Conservation (phyloP, 2,329 filamentous ascomycete genomes). For the Periconia sp. region DNA sequence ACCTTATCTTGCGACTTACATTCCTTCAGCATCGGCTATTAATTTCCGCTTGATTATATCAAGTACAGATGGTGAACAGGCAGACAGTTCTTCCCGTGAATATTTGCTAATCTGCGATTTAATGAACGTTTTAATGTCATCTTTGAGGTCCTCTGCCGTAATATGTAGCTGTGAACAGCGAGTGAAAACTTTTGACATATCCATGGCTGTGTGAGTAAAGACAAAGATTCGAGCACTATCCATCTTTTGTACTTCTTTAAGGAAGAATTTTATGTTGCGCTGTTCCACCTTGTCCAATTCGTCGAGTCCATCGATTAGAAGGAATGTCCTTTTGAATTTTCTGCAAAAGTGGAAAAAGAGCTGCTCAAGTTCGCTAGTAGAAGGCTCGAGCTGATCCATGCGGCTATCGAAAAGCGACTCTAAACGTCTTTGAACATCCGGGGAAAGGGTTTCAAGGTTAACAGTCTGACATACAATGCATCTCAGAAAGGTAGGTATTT, state of each 20-base stretch:
- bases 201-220: conserved; percentile 18
- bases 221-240: conserved; percentile 20
- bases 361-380: conserved; percentile 15
- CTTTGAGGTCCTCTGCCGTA: conserved; percentile 13
- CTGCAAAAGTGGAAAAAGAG: conserved; percentile 14
- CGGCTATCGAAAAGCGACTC: conserved; percentile 18
- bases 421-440: conserved; percentile 14
- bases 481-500: conserved; percentile 18
- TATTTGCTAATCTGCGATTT: conserved; percentile 16
- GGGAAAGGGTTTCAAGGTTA: conserved; percentile 14
- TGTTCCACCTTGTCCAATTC: conserved; percentile 19
- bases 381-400: conserved; percentile 17
- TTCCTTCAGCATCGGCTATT: conserved; percentile 18
- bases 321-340: conserved; percentile 16
- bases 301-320: conserved; percentile 28
- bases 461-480: conserved; percentile 19
- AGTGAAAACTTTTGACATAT: conserved; percentile 20
- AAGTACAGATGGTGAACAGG: conserved; percentile 13
- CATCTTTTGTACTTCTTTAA: conserved; percentile 20
- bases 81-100: conserved; percentile 15
- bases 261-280: conserved; percentile 20
- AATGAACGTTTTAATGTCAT: conserved; percentile 17
- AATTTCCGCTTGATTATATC: conserved; percentile 17
- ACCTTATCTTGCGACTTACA: conserved; percentile 16
- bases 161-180: conserved; percentile 12